phyloP scores from a whole-genome alignment of 805 yeast species.

The Ogataea allantospora region DNA sequence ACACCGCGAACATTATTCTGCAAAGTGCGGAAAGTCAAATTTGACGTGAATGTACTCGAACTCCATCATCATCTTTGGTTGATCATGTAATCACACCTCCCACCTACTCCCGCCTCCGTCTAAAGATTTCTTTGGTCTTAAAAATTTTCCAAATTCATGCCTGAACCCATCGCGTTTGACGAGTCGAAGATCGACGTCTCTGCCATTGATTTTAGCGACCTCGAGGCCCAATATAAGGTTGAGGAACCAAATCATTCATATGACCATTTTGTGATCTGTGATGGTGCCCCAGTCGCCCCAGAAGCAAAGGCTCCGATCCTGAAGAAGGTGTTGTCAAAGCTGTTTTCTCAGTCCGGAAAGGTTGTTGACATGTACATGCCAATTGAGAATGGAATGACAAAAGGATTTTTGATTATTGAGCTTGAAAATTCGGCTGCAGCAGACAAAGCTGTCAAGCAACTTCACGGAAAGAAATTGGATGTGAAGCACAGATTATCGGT shows the following conservation, averaged over 20 bases:
- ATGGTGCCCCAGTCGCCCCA: slow-evolving; percentile 96
- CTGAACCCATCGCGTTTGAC: slow-evolving; percentile 28
- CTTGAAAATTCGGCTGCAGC: slow-evolving; percentile 67
- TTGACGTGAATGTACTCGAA: no score
- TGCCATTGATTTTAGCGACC: slow-evolving; percentile 77
- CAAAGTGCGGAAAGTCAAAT: no score
- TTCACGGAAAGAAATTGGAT: slow-evolving; percentile 89
- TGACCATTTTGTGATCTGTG: slow-evolving; percentile 80
- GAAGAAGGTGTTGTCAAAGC: slow-evolving; percentile 79
- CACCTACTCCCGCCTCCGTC: background rate
- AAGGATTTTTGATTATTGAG: slow-evolving; percentile 85
- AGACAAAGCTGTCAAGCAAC: slow-evolving; percentile 70
- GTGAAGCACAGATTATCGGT: slow-evolving; percentile 86
- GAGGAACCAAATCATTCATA: slow-evolving; percentile 55
- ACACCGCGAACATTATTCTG: no score
- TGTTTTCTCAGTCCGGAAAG: slow-evolving; percentile 75
- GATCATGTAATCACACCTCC: slow-evolving; percentile 1
- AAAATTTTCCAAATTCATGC: slow-evolving; percentile 17
- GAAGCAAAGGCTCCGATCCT: slow-evolving; percentile 81
- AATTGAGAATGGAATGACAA: slow-evolving; percentile 70
- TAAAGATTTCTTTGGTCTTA: background rate
- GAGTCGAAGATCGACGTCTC: slow-evolving; percentile 45
- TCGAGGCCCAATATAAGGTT: slow-evolving; percentile 72
- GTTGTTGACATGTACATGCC: slow-evolving; percentile 85
- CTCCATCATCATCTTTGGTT: background rate